Evolutionary conservation across 192 early-diverging fungal species (phyloP), one percentile per base, ranked within the genome.

Genomic region (Linnemannia zychae): DNA sequence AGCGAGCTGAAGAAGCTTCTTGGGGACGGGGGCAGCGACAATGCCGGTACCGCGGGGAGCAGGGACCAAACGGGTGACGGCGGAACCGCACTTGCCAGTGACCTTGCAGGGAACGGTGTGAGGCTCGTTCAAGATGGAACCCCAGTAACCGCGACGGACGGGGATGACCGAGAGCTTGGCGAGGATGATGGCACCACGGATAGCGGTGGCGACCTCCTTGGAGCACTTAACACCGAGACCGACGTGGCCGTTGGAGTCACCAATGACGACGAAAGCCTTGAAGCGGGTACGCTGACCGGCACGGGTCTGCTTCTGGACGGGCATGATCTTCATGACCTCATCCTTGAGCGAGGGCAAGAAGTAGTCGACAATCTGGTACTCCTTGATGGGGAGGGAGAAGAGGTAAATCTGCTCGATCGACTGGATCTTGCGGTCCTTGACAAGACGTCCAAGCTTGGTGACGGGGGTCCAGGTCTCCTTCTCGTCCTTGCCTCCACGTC

Each of bases 161-260:
- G 98, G 98, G 91, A 99, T 95, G 87, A 98, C 93, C 82, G 95
- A 96, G 78, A 99, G 94, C 95, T 99, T 99, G 92, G 98, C 98
- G 79, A 99, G 94, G 92, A 98, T 97, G 87, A 99, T 98, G 90
- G 96, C 98, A 89, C 98, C 98, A 87, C 97, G 97, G 88, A 99
- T 99, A 76, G 98, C 96, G 74, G 96, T 96, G 89, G 98, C 98
- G 66, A 99, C 98, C 91, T 99, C 98, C 96, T 98, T 99, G 90
- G 98, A 97, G 95, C 98, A 99, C 95, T 99, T 99, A 92, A 99
- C 98, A 90, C 98, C 98, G 67, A 99, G 93, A 95, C 98, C 98
- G 87, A 98, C 97, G 93, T 99, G 98, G 76, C 98, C 98, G 90
- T 98, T 92, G 74, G 87, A 90, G 93, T 99, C 98, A 91, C 98